Percentiles rank a stretch among this genome's conserved stretches.
Evolutionary conservation across 768 basidiomycete genomes (phyloP).

Genomic region (Exidia glandulosa): DNA sequence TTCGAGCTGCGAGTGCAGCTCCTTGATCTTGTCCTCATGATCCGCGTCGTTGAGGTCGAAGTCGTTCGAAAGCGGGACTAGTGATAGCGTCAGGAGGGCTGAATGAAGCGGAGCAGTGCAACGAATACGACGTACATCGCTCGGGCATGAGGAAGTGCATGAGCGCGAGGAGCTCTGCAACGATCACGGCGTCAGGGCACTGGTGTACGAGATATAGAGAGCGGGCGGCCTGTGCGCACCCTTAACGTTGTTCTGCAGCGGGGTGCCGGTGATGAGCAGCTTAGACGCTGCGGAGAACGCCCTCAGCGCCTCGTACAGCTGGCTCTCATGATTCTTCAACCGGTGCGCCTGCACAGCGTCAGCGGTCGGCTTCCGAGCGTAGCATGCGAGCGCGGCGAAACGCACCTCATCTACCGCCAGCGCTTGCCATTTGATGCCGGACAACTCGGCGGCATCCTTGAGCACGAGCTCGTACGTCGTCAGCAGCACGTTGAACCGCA

Average conservation of each 20-base stretch:
- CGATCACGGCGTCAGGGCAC: constrained; percentile 4
- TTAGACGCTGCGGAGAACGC: constrained; percentile 86
- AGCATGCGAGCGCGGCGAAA: constrained; percentile 3
- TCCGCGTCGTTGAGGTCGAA: constrained; percentile 91
- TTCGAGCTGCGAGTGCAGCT: constrained; percentile 86
- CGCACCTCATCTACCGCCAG: constrained; percentile 90
- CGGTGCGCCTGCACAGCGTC: constrained; percentile 66
- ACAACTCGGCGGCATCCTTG: constrained; percentile 79
- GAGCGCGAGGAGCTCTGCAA: constrained; percentile 77
- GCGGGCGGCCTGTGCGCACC: constrained; percentile 35
- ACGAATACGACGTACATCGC: constrained; percentile 65
- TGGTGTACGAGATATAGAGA: constrained; percentile 5
- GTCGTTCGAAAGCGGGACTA: constrained; percentile 87
- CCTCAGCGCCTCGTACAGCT: constrained; percentile 87
- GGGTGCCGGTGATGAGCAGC: constrained; percentile 95
- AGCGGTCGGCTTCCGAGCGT: constrained; percentile 7
- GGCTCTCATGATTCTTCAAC: constrained; percentile 94
- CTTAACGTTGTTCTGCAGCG: constrained; percentile 97
- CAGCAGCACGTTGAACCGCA: constrained; percentile 94
- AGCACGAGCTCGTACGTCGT: constrained; percentile 96
- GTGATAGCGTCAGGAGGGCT: not conserved
- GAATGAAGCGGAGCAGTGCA: not conserved
- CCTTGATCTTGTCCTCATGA: constrained; percentile 91
- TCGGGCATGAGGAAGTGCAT: constrained; percentile 99
- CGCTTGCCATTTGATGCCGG: constrained; percentile 94